Conservation (phyloP, 2,329 filamentous ascomycete genomes). For the Claviceps humidiphila region DNA sequence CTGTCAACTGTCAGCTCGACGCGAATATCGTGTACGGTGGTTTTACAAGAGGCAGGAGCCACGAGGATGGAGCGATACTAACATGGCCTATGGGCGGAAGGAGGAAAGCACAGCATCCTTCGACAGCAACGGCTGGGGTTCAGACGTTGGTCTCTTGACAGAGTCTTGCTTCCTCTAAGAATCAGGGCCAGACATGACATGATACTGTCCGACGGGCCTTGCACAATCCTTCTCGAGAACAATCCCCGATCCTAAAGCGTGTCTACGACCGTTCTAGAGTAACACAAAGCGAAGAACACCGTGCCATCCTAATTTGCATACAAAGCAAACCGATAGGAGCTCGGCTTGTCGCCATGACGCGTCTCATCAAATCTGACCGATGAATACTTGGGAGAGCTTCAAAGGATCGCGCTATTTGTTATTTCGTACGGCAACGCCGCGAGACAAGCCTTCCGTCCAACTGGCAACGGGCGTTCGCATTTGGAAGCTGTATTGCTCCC, state of each 20-base stretch:
- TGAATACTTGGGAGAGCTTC: background rate
- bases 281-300: background rate
- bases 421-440: background rate
- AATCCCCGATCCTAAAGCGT: background rate
- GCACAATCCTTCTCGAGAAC: background rate
- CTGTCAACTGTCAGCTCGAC: slow-evolving; percentile 3
- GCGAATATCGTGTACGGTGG: background rate
- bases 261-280: background rate
- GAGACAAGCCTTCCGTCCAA: background rate
- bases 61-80: background rate
- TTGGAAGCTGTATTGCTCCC: background rate
- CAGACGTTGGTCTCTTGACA: background rate
- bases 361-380: background rate
- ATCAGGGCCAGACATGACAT: background rate
- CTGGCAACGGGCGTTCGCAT: background rate
- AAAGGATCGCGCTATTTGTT: background rate
- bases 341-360: background rate
- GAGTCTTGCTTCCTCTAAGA: background rate
- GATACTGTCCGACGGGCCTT: background rate
- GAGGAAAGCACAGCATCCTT: background rate
- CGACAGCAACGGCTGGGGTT: background rate
- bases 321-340: background rate
- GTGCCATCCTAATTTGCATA: background rate
- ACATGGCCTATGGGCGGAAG: background rate
- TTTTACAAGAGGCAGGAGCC: slow-evolving; percentile 3